Base-by-base conservation (phyloP, 768 basidiomycete species). In the Amanita muscaria region DNA sequence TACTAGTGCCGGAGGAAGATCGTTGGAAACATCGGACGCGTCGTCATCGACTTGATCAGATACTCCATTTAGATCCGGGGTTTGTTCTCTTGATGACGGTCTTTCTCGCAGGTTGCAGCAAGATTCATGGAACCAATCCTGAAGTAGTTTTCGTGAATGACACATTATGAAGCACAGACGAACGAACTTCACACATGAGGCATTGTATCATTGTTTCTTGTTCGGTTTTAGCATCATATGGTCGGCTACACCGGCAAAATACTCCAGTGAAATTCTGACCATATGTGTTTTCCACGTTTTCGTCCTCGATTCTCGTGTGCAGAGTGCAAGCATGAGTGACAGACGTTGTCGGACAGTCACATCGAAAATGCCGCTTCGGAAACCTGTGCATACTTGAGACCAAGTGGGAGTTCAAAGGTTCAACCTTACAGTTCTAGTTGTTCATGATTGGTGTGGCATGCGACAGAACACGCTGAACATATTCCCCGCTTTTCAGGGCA, bases 91-190 rank as follows among this genome's bases (percentile, higher is more conserved):
- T 7, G 72, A 71, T 5, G 63, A 51, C 7, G 83, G 84, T 16
- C 73, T 73, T 58, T 81, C 76, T 48, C 86, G 75, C 33, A 91
- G 70, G 60, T 87, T 83, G 52, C 88, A 77, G 54, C 88, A 91
- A 9, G 86, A 89, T 65, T 91, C 88, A 53, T 91, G 88, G 61
- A 80, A 91, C 88, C 88, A 91, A 56, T 91, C 88, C 87, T 89
- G 49, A n/a, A 47, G 35, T 12, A 29, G 6, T 29, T 12, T 12
- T 12, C 14, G 22, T 40, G 31, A 48, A 55, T 42, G 52, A 42
- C 36, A 23, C 42, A 9, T 19, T 23, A 40, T 30, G 33, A 31
- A 42, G 16, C 14, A 23, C 15, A 49, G 42, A 51, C 41, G 30
- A 46, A 69, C 76, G 56, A 51, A 89, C 88, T 73, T 91, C 88